Conservation (phyloP, 306 rosid species). For the Biancaea sappan region DNA sequence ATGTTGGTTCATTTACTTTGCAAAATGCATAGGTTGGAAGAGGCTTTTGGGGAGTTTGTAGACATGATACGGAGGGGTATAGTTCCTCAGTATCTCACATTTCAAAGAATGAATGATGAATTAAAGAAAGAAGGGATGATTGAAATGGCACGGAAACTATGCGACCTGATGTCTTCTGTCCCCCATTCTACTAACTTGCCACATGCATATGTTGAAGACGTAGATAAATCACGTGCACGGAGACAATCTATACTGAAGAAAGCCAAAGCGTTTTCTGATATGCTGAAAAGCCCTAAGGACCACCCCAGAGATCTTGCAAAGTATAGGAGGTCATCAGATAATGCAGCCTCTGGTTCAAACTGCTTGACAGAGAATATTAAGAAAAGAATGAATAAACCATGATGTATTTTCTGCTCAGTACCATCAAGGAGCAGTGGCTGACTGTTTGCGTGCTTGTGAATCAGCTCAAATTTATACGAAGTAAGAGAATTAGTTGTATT, state of each 20-base stretch:
- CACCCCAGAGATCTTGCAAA: conserved; percentile 73
- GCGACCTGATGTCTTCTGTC: conserved; percentile 73
- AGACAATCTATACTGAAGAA: conserved; percentile 64
- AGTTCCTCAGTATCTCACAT: conserved; percentile 87
- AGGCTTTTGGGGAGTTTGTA: conserved; percentile 72
- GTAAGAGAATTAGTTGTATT: conserved; percentile 34
- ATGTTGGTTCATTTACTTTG: conserved; percentile 79
- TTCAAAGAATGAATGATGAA: conserved; percentile 61
- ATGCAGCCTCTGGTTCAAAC: conserved; percentile 50
- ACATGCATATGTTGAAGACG: conserved; percentile 53
- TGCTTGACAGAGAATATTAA: conserved; percentile 54
- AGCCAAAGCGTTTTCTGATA: conserved; percentile 73
- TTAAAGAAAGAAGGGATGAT: conserved; percentile 64
- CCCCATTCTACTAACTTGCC: conserved; percentile 77
- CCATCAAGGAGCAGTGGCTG: conserved; percentile 23
- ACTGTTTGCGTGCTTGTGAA: conserved; percentile 23
- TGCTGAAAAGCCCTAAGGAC: conserved; percentile 65
- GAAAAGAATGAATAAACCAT: conserved; percentile 37
- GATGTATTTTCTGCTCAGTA: conserved; percentile 25
- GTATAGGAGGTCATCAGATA: conserved; percentile 46
- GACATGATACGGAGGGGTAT: conserved; percentile 83
- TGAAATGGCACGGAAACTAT: conserved; percentile 62
- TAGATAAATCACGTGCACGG: conserved; percentile 49
- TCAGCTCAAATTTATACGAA: conserved; percentile 11
- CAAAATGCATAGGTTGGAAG: conserved; percentile 71